Evolutionary conservation across 495 filamentous ascomycete species (phyloP).

Genomic region (Opeltia flavorubescens): DNA sequence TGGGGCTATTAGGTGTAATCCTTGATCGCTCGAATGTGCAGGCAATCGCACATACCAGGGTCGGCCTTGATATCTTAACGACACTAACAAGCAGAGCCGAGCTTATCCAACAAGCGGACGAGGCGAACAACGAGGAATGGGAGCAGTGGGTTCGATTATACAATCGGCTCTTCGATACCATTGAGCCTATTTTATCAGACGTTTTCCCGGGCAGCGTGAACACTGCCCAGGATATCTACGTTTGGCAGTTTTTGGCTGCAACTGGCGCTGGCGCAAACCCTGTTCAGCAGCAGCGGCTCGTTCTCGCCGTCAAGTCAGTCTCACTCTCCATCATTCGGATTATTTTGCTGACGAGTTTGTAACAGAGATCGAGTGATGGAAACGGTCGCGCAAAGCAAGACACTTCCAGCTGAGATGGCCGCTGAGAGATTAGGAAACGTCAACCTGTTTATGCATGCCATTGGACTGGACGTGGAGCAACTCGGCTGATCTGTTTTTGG

Average conservation of each 20-base stretch:
- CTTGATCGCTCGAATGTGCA: conserved; percentile 69
- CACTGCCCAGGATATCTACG: conserved; percentile 77
- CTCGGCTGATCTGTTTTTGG: conserved; percentile 44
- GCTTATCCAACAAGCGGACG: conserved; percentile 68
- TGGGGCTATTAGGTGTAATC: conserved; percentile 74
- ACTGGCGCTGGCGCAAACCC: conserved; percentile 84
- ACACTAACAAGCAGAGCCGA: conserved; percentile 92
- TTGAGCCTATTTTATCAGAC: conserved; percentile 67
- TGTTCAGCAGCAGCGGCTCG: conserved; percentile 84
- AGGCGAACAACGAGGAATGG: conserved; percentile 57
- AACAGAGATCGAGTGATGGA: conserved; percentile 86
- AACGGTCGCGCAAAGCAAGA: conserved; percentile 74
- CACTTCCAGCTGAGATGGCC: conserved; percentile 71
- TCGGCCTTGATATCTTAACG: conserved; percentile 79
- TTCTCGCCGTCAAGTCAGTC: conserved; percentile 80
- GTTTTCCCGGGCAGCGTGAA: conserved; percentile 80
- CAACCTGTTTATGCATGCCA: conserved; percentile 96
- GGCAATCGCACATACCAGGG: conserved; percentile 61
- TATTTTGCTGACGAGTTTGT: conserved; percentile 10
- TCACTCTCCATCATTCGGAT: conserved; percentile 1
- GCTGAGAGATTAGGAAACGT: conserved; percentile 74
- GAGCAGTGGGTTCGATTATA: conserved; percentile 73
- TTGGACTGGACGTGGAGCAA: conserved; percentile 90
- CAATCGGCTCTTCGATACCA: conserved; percentile 68
- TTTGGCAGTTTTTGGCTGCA: conserved; percentile 95